Base-by-base conservation (phyloP, 768 basidiomycete genomes). In the Gyrodon lividus region DNA sequence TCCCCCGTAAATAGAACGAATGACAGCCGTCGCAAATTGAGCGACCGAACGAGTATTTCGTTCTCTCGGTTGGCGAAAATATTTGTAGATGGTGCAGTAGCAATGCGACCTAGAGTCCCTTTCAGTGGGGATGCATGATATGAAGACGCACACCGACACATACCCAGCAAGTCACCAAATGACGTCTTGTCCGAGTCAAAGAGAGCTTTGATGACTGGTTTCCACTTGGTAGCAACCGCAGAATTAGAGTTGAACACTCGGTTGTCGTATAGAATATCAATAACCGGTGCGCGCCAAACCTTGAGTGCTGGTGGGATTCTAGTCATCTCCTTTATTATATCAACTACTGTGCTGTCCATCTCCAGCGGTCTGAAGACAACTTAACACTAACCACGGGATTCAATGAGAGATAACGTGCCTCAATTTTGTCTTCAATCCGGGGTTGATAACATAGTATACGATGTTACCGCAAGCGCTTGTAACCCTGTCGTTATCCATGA, bases 61-160 rank as follows among this genome's bases (percentile, higher is more conserved):
- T 93, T 90, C 65, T 98, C 97, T 41, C 89, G 77, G 63, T 93
- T 98, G 26, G 92, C 87, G 70, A 99, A 99, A 48, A 99, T 97
- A 61, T 97, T 98, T 17, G 92, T 86, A 0, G 95, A 96, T 1
- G 97, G 87, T 0, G 86, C 83, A 2, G 89, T 84, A 1, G 89
- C 84, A 46, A 96, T 82, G 72, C 81, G 82, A 65, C 84, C 96
- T 78, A 59, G 30, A 41, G 71, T 6, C 59, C 41, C 45, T 45
- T 7, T 67, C 35, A 51, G 22, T 35, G 17, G 49, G 6, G 34
- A 70, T 67, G n/a, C 50, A 49, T 37, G 65, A 66, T 49, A 70
- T 60, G 16, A 72, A 52, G 12, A 64, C 59, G 23, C 63, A 72
- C 38, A 22, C 52, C 5, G 37, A 64, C 59, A 70, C 79, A 54